These are phyloP conservation scores for Dipodascopsis uninucleata DNA, from an alignment of 805 yeast species.

Conservation along the genomic window DNA sequence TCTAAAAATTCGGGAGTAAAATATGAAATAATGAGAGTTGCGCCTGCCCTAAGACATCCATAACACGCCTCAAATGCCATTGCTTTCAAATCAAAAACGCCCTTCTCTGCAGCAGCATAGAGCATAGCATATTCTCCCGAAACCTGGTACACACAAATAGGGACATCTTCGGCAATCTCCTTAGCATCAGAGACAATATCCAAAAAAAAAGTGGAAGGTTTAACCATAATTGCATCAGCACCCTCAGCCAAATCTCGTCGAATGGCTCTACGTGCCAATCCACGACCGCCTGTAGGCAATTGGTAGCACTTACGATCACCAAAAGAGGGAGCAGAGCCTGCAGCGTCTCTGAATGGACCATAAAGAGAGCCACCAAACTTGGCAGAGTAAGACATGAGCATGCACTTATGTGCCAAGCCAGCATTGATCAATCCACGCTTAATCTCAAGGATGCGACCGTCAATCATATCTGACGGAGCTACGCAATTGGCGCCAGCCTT, in stretches of 20 bases:
- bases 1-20: conserved; percentile 94
- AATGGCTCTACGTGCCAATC: conserved; percentile 89
- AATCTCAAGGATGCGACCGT: conserved; percentile 87
- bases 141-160: conserved; percentile 93
- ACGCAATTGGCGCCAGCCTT: conserved; percentile 93
- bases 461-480: conserved; percentile 97
- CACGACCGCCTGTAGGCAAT: conserved; percentile 87
- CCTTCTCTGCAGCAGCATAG: conserved; percentile 97
- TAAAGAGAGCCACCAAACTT: conserved; percentile 87
- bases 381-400: conserved; percentile 91
- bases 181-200: conserved; percentile 89
- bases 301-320: conserved; percentile 95
- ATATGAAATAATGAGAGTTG: conserved; percentile 83
- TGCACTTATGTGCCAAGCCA: conserved; percentile 78
- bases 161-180: conserved; percentile 74
- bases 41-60: conserved; percentile 94
- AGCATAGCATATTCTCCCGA: conserved; percentile 97
- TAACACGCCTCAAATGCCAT: conserved; percentile 79
- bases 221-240: conserved; percentile 91
- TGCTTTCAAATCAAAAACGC: conserved; percentile 77
- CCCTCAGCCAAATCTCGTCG: conserved; percentile 85
- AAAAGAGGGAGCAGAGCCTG: conserved; percentile 80
- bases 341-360: conserved; percentile 98
- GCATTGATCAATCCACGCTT: conserved; percentile 78
- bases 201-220: conserved; percentile 92